phyloP scores from a whole-genome alignment of 2,329 filamentous ascomycete species.

The Aspergillus costaricaensis region DNA sequence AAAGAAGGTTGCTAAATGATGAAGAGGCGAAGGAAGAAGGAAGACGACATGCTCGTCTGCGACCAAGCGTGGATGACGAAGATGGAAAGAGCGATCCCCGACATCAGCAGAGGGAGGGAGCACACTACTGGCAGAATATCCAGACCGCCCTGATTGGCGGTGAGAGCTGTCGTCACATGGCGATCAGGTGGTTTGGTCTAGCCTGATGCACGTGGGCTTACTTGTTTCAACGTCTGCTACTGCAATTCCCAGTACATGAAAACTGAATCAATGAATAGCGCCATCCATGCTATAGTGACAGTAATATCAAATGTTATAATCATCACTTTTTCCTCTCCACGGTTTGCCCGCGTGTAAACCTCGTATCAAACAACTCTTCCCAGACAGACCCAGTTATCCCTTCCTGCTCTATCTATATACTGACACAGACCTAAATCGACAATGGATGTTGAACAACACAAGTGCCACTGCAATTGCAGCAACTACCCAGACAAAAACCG shows the following conservation, averaged over 20 bases:
- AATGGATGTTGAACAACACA: conserved; percentile 6
- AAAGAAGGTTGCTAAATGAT: not conserved
- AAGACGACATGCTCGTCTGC: not conserved
- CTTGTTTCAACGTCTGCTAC: not conserved
- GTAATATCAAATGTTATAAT: not conserved
- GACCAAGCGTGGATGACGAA: not conserved
- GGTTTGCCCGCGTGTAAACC: not conserved
- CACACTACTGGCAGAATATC: not conserved
- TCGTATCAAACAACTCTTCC: conserved; percentile 1
- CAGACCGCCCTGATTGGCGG: not conserved
- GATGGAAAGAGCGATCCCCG: not conserved
- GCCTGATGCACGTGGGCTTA: not conserved
- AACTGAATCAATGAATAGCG: not conserved
- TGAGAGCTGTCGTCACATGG: not conserved
- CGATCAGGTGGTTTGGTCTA: not conserved
- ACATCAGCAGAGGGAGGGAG: not conserved
- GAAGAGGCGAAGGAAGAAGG: not conserved
- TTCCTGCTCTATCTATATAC: conserved; percentile 14
- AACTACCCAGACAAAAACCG: not conserved
- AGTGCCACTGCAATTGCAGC: not conserved
- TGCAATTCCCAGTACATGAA: not conserved
- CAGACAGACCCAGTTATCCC: not conserved
- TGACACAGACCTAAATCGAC: conserved; percentile 12
- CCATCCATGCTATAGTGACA: not conserved
- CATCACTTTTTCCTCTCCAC: not conserved